phyloP scores from a whole-genome alignment of 345 rosid species.

The Corymbia maculata region DNA sequence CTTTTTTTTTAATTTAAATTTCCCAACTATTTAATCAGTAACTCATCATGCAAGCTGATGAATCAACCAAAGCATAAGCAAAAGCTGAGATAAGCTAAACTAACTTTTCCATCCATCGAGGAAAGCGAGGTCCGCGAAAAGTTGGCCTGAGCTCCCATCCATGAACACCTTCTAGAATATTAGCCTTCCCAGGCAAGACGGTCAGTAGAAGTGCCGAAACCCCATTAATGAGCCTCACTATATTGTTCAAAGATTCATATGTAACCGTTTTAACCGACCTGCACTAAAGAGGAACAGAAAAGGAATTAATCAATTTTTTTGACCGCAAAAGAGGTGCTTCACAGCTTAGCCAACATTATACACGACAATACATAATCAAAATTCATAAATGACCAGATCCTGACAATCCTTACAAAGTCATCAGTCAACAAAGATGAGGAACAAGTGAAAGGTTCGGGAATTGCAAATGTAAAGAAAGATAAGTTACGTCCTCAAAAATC shows the following conservation, averaged over 20 bases:
- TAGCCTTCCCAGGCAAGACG: slow-evolving; percentile 68
- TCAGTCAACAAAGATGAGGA: background rate
- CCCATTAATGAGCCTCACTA: slow-evolving; percentile 76
- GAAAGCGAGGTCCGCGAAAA: slow-evolving; percentile 78
- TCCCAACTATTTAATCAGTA: background rate
- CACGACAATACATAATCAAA: background rate
- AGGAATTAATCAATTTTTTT: background rate
- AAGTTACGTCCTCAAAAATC: background rate
- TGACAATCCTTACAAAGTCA: background rate
- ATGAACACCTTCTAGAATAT: slow-evolving; percentile 79
- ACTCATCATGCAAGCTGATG: background rate
- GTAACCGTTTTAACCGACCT: slow-evolving; percentile 93
- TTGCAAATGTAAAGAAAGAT: background rate
- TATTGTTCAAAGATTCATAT: slow-evolving; percentile 73
- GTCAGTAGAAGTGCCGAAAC: slow-evolving; percentile 71
- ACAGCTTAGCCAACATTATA: background rate
- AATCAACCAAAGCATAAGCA: background rate
- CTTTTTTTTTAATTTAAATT: too few species aligned
- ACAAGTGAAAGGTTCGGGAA: background rate
- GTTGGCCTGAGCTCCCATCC: slow-evolving; percentile 99
- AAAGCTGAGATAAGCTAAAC: slow-evolving; percentile 12
- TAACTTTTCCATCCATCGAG: slow-evolving; percentile 96
- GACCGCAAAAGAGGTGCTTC: background rate
- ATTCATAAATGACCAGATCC: background rate
- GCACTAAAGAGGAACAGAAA: slow-evolving; percentile 31